Evolutionary conservation across 2,329 filamentous ascomycete species (phyloP), one percentile per base, ranked within the genome.

Genomic region (Madurella mycetomatis): DNA sequence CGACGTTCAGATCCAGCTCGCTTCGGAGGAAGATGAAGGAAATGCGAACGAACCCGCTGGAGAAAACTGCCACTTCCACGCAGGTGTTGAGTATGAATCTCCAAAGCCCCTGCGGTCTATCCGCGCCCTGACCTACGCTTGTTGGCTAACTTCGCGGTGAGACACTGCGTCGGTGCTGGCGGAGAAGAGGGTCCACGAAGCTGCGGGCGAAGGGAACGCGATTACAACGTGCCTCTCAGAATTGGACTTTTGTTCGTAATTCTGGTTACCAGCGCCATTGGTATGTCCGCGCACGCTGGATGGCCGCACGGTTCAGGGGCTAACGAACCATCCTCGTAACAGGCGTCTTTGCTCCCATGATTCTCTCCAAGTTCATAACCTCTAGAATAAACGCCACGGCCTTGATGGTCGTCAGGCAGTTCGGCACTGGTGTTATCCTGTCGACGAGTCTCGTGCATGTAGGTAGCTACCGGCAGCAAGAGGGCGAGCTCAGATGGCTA

Each of bases 181-280:
- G 69, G 70, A 40, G 76, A 76, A 57, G 64, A 66, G 47, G 60
- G 65, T 18, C 63, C 64, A 25, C 53, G 57, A 4, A 70, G 64
- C n/a, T 87, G 84, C 64, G 72, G 73, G 1, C 71, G 69, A 42
- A 64, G 66, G 3, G 64, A 69, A 41, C 69, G 75, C 54, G 69
- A 85, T 47, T 90, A 90, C 70, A 81, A 90, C 60, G 73, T 88
- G 15, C 76, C 76, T 1, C 74, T 90, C 3, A 80, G 87, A 11
- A 76, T 90, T 47, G 87, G 87, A 1, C 78, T 88, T 0, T 71
- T 90, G 16, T 90, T 90, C 64, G 85, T 84, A 18, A 81, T 90
- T 41, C 74, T 90, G 1, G 77, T 75, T 1, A 87, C 86, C 1
- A 87, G 86, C 61, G 76, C 76, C 0, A 74, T 89, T 25, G 86